These are phyloP conservation scores for Solanum paucissectum DNA, from an alignment of 257 asterid species.

Conservation along the genomic window DNA sequence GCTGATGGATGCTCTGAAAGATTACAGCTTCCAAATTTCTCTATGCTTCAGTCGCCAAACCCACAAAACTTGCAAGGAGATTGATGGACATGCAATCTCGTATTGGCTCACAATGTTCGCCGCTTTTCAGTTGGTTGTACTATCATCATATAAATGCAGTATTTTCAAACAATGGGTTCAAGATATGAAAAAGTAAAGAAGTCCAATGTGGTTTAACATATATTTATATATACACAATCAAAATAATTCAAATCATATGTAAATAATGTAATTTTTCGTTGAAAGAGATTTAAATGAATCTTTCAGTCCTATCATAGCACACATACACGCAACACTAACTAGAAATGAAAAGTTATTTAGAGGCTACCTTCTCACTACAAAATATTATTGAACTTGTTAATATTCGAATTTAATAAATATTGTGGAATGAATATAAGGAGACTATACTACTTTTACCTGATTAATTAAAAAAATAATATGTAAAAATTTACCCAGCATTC, in stretches of 20 bases:
- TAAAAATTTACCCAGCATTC: neutral
- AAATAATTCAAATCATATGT: too few species aligned
- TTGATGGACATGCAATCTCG: neutral
- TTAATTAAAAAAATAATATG: neutral
- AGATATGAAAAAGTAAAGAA: neutral
- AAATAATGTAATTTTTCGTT: too few species aligned
- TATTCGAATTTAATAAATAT: too few species aligned
- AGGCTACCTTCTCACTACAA: neutral
- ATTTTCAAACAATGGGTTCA: neutral
- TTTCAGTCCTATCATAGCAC: neutral
- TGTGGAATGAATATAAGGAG: neutral
- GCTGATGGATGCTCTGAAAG: neutral
- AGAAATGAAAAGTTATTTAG: neutral
- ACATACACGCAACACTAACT: neutral
- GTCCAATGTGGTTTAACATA: neutral
- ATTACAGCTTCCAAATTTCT: neutral
- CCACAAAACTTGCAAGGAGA: neutral
- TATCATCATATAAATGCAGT: neutral
- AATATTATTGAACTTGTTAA: neutral
- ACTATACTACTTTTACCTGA: neutral
- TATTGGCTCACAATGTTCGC: neutral
- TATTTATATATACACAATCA: too few species aligned
- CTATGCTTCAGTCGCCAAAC: neutral
- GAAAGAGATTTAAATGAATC: too few species aligned
- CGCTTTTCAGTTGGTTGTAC: neutral